Conservation (phyloP, 2,329 filamentous ascomycete species). For the Arthrobotrys sphaeroides region DNA sequence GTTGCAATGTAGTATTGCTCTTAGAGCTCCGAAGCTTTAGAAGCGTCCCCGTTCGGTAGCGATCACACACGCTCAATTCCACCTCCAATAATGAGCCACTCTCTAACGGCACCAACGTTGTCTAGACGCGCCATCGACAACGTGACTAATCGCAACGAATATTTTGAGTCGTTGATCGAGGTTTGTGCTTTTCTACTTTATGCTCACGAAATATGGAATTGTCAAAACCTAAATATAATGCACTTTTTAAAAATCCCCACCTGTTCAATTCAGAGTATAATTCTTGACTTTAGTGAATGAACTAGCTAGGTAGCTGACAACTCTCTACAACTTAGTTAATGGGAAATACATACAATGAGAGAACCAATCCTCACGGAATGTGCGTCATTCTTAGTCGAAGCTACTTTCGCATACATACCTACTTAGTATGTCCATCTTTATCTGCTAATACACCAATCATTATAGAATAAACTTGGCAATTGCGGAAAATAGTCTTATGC, state of each 20-base stretch:
- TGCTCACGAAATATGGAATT: not conserved
- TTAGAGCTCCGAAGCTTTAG: too few species aligned
- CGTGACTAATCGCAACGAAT: slow-evolving; percentile 4
- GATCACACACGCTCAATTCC: too few species aligned
- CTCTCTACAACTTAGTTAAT: slow-evolving; percentile 1
- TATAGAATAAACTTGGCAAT: slow-evolving; percentile 51
- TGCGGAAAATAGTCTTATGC: slow-evolving; percentile 53
- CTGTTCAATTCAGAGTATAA: too few species aligned
- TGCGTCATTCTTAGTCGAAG: not conserved
- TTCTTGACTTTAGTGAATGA: not conserved
- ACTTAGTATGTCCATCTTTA: too few species aligned
- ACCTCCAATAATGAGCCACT: not conserved
- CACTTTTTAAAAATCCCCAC: too few species aligned
- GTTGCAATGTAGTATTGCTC: too few species aligned
- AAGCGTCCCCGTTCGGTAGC: too few species aligned
- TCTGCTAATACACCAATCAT: too few species aligned
- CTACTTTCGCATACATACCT: too few species aligned
- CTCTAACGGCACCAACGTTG: not conserved
- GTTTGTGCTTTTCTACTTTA: not conserved
- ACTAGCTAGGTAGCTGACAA: not conserved
- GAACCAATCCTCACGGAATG: slow-evolving; percentile 53
- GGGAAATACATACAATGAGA: slow-evolving; percentile 49
- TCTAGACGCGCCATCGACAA: slow-evolving; percentile 3
- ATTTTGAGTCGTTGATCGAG: slow-evolving; percentile 21
- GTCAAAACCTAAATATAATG: not conserved